These are phyloP conservation scores for Protomyces lactucae-debilis DNA, from an alignment of 1,139 yeast genomes.

Conservation along the genomic window DNA sequence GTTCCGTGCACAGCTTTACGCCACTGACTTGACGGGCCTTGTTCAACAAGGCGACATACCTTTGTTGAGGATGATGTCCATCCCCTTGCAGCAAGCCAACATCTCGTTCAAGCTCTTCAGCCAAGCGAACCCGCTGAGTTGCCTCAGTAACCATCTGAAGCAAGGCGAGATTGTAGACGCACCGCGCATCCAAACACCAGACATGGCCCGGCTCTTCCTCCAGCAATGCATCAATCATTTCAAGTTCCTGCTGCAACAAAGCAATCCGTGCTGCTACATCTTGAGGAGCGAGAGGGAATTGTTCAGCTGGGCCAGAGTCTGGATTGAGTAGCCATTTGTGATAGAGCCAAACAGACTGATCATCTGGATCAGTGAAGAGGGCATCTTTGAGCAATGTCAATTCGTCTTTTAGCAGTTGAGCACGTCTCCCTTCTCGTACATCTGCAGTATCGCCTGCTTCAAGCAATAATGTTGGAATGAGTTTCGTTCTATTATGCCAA, in stretches of 20 bases:
- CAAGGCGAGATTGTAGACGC: constrained; percentile 33
- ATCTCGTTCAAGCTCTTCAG: not conserved
- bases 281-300: constrained; percentile 33
- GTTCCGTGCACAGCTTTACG: not conserved
- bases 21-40: not conserved
- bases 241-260: constrained; percentile 37
- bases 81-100: not conserved
- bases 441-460: constrained; percentile 31
- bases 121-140: not conserved
- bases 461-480: constrained; percentile 53
- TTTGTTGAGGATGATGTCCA: not conserved
- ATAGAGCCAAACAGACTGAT: constrained; percentile 89
- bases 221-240: constrained; percentile 39
- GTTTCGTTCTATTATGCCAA: constrained; percentile 82
- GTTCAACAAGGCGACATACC: not conserved
- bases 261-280: constrained; percentile 29
- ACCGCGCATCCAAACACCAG: constrained; percentile 42
- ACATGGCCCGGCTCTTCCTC: constrained; percentile 43
- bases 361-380: constrained; percentile 86
- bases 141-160: not conserved
- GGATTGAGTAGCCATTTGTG: constrained; percentile 72
- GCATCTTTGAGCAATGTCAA: constrained; percentile 72
- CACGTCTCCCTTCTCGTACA: constrained; percentile 35
- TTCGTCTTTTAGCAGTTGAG: constrained; percentile 44
- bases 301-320: constrained; percentile 44